Evolutionary conservation across 2,329 filamentous ascomycete species (phyloP).

Genomic region (Tetracladium maxilliforme): DNA sequence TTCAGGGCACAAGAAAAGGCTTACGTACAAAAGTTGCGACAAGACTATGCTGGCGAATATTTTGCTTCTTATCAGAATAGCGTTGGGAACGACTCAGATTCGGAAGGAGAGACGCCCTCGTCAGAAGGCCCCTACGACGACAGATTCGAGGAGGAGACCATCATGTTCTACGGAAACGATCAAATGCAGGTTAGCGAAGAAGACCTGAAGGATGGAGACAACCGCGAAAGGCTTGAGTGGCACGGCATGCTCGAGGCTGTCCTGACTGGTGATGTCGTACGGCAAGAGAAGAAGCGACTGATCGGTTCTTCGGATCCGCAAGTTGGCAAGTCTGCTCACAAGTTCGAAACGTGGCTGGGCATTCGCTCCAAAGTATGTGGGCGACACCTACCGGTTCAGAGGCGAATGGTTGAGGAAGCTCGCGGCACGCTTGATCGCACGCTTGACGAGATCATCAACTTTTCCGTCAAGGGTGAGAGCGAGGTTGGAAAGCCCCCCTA

Average conservation of each 20-base stretch:
- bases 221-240: slow-evolving; percentile 88
- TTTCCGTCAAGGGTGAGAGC: slow-evolving; percentile 85
- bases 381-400: slow-evolving; percentile 69
- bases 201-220: slow-evolving; percentile 76
- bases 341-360: slow-evolving; percentile 75
- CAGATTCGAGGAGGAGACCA: slow-evolving; percentile 77
- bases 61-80: slow-evolving; percentile 53
- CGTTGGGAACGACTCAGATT: slow-evolving; percentile 62
- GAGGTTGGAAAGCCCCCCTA: slow-evolving; percentile 75
- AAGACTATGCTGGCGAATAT: slow-evolving; percentile 42
- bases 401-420: slow-evolving; percentile 76
- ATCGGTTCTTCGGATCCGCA: slow-evolving; percentile 58
- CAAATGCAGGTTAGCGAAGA: slow-evolving; percentile 79
- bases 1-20: slow-evolving; percentile 80
- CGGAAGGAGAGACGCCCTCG: slow-evolving; percentile 80
- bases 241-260: slow-evolving; percentile 96
- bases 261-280: slow-evolving; percentile 88
- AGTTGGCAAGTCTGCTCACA: slow-evolving; percentile 48
- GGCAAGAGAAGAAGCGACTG: slow-evolving; percentile 92
- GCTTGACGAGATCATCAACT: slow-evolving; percentile 81
- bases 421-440: slow-evolving; percentile 57
- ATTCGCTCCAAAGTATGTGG: slow-evolving; percentile 75
- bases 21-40: slow-evolving; percentile 82
- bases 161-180: slow-evolving; percentile 86
- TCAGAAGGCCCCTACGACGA: slow-evolving; percentile 78